Evolutionary conservation across 179 eudicot species (phyloP).

Genomic region (Vitellaria paradoxa): DNA sequence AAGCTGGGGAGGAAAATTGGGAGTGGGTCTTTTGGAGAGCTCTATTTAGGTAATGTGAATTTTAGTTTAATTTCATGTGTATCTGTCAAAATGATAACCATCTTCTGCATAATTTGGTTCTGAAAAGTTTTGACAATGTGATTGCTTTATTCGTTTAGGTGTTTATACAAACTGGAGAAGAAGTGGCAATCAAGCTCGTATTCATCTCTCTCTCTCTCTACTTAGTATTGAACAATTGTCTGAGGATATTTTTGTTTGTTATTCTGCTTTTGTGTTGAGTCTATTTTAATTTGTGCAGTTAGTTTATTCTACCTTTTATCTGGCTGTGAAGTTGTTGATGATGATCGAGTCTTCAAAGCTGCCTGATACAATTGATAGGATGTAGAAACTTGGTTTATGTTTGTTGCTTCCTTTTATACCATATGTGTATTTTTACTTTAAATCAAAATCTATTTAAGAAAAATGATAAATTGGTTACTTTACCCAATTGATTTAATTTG

Average conservation of each 20-base stretch:
- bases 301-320: neutral
- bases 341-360: conserved; percentile 1
- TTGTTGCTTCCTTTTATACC: neutral
- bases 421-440: neutral
- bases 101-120: conserved; percentile 15
- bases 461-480: neutral
- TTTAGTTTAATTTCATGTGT: neutral
- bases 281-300: neutral
- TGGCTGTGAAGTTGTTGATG: neutral
- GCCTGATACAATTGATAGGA: neutral
- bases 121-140: conserved; percentile 18
- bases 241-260: neutral
- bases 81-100: neutral
- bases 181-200: conserved; percentile 96
- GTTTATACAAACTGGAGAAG: conserved; percentile 87
- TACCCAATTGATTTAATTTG: neutral
- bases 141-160: conserved; percentile 44
- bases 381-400: neutral
- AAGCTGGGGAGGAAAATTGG: conserved; percentile 87
- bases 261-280: neutral
- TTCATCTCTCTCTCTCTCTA: conserved; percentile 11
- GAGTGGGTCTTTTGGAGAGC: conserved; percentile 92
- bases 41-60: conserved; percentile 56
- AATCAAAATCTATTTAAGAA: neutral
- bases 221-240: neutral